Percentiles rank a stretch among this genome's conserved stretches.
phyloP scores from a whole-genome alignment of 2,329 filamentous ascomycete genomes.

The Sphaerulina musiva region DNA sequence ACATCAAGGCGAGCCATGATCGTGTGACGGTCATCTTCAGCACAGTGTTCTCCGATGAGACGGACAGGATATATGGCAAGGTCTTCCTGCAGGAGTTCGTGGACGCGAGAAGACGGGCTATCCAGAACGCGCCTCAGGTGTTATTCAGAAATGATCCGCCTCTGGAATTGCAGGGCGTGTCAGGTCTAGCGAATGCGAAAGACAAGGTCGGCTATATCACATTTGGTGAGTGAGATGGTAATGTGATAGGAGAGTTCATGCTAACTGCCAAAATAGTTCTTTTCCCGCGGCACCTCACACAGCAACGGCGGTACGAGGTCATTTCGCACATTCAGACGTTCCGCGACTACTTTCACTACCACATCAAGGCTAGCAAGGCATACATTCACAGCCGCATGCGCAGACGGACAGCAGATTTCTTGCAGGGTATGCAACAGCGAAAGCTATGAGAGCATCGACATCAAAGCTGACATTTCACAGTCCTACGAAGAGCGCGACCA shows the following conservation, averaged over 20 bases:
- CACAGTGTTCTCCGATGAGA: constrained; percentile 96
- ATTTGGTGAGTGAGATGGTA: constrained; percentile 60
- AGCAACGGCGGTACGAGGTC: constrained; percentile 83
- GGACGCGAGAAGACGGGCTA: constrained; percentile 85
- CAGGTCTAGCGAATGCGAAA: constrained; percentile 69
- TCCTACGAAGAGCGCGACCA: constrained; percentile 89
- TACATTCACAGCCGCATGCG: constrained; percentile 99
- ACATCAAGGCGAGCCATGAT: constrained; percentile 95
- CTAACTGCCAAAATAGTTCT: constrained; percentile 55
- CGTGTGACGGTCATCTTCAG: constrained; percentile 98
- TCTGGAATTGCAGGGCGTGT: constrained; percentile 79
- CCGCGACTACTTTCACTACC: constrained; percentile 99
- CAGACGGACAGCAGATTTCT: constrained; percentile 92
- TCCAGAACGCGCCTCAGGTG: constrained; percentile 97
- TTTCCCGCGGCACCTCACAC: constrained; percentile 89
- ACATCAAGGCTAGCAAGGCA: constrained; percentile 98
- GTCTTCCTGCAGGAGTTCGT: constrained; percentile 99
- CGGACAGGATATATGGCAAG: constrained; percentile 93
- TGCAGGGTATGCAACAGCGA: constrained; percentile 63
- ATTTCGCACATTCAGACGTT: constrained; percentile 99
- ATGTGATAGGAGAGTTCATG: not conserved
- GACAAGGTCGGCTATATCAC: constrained; percentile 96
- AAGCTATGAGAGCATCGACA: too few species aligned
- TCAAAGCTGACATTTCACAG: constrained; percentile 41
- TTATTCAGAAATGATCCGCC: constrained; percentile 92